Evolutionary conservation across 176 grass and related monocot species (phyloP), one percentile per base, ranked within the genome.

Genomic region (Hsuehochloa calcarea): DNA sequence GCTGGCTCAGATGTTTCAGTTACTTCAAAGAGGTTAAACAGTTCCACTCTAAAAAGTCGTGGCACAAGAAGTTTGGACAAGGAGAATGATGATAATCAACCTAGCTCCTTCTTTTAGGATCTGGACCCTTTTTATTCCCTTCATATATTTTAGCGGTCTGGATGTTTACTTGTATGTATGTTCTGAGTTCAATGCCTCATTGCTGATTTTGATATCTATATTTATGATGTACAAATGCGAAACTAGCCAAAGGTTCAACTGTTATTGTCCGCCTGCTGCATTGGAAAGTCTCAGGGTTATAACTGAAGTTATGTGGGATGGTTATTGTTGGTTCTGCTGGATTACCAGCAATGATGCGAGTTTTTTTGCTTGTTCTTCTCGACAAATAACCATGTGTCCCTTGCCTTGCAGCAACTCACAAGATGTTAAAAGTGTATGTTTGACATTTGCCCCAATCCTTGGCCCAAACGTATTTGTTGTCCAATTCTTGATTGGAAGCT

Each of bases 51-150:
- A 39, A 91, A 80, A 59, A 85, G 83, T 65, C 88, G 87, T 70
- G 85, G 67, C 67, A 68, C 65, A 70, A 85, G 89, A 90, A 92
- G 73, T 80, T 70, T 91, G 52, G 92, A 93, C 47, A 97, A 87
- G 85, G 93, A 97, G 79, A 94, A 97, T 29, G 29, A 34, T 72
- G 65, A 77, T 22, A 26, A 31, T 26, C 84, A 65, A 16, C n/a
- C 56, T 49, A 54, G 81, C 73, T 81, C 79, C 86, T 79, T 75
- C 65, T 41, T 79, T 89, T 85, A 87, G 89, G 79, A n/a, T n/a
- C 50, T 14, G 67, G 59, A 47, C 16, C 38, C 22, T 75, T 81
- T 84, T 68, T 68, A 71, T 87, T 76, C 50, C 65, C 38, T 71
- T 84, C 45, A 59, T 10, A 41, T 81, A 15, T 72, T 65, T 86